A percentile compares a stretch with the other conserved stretches of the same genome.
Evolutionary conservation across 257 asterid species (phyloP).

Genomic region (Coffea eugenioides): DNA sequence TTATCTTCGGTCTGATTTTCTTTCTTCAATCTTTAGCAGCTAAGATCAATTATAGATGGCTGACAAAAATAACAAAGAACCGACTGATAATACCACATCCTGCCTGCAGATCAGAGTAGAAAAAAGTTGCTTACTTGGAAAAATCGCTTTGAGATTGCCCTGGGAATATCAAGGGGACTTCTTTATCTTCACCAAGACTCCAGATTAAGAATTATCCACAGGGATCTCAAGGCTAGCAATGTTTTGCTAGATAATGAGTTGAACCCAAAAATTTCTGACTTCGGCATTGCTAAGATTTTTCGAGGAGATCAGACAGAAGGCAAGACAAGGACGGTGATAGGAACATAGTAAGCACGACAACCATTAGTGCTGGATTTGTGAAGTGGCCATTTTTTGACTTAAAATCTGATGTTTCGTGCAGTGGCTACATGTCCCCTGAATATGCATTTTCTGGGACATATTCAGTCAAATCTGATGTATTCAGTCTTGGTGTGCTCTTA

Average conservation of each 20-base stretch:
- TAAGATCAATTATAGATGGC: neutral
- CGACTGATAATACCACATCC: neutral
- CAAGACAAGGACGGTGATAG: conserved; percentile 20
- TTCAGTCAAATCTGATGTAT: conserved; percentile 29
- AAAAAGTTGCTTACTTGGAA: conserved; percentile 23
- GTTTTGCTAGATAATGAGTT: conserved; percentile 20
- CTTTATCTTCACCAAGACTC: conserved; percentile 38
- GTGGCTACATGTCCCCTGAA: conserved; percentile 30
- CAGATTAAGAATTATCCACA: conserved; percentile 22
- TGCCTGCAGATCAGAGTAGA: conserved; percentile 17
- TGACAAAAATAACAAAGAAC: neutral
- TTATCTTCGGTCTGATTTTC: conserved; percentile 34
- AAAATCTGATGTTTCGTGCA: conserved; percentile 10
- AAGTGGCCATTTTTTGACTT: neutral
- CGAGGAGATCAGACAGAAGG: conserved; percentile 22
- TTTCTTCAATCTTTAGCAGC: neutral
- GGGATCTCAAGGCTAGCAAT: conserved; percentile 32
- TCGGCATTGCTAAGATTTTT: conserved; percentile 22
- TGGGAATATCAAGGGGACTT: conserved; percentile 34
- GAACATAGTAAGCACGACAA: conserved; percentile 25
- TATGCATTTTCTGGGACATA: conserved; percentile 21
- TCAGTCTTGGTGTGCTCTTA: conserved; percentile 28
- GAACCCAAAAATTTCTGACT: conserved; percentile 29
- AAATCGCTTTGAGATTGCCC: conserved; percentile 20
- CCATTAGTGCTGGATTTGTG: neutral